Percentiles rank a stretch among this genome's conserved stretches.
These are phyloP conservation scores for Russula abietina DNA, from an alignment of 768 basidiomycete genomes.

Conservation along the genomic window DNA sequence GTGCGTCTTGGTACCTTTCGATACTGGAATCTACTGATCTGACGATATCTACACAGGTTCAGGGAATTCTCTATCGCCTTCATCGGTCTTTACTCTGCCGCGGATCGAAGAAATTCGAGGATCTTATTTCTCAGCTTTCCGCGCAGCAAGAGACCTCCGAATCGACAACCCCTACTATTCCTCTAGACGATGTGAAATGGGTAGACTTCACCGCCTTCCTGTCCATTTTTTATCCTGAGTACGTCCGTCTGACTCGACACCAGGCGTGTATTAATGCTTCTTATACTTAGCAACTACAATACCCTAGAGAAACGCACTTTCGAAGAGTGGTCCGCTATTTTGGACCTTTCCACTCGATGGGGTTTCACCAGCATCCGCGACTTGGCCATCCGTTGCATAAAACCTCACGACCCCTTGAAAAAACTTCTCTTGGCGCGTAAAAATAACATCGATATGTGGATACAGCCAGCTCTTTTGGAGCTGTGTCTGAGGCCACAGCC, in stretches of 20 bases:
- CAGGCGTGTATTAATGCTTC: neutral
- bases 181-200: conserved; percentile 7
- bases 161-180: neutral
- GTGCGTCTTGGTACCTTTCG: neutral
- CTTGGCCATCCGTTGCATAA: conserved; percentile 7
- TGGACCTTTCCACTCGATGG: conserved; percentile 20
- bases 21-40: neutral
- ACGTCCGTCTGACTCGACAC: neutral
- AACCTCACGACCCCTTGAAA: neutral
- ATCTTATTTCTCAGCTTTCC: neutral
- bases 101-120: conserved; percentile 7
- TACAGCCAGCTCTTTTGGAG: conserved; percentile 2
- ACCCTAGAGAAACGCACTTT: conserved; percentile 4
- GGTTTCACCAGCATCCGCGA: conserved; percentile 19
- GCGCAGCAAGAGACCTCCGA: neutral
- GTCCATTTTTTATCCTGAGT: conserved; percentile 19
- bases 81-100: conserved; percentile 21
- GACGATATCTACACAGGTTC: neutral
- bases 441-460: conserved; percentile 9
- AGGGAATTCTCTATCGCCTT: conserved; percentile 11
- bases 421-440: conserved; percentile 8
- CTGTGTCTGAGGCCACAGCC: conserved; percentile 13
- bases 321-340: conserved; percentile 17
- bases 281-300: conserved; percentile 13
- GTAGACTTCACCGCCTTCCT: conserved; percentile 18